These are phyloP conservation scores for Brassica carinata DNA, from an alignment of 345 rosid genomes.

Conservation along the genomic window DNA sequence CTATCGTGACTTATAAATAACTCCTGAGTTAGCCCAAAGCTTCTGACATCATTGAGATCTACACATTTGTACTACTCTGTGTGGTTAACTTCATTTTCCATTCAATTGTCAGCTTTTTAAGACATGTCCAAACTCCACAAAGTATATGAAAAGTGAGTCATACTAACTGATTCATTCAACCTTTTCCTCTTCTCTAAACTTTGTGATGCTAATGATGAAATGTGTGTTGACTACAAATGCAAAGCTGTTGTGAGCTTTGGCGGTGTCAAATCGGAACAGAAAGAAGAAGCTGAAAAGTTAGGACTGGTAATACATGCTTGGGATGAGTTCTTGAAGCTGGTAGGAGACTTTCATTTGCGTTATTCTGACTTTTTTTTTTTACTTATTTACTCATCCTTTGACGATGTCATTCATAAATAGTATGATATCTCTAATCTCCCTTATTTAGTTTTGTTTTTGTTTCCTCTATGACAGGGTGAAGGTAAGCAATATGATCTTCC, in stretches of 20 bases:
- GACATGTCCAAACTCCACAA: conserved; percentile 59
- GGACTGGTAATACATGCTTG: conserved; percentile 66
- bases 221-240: conserved; percentile 29
- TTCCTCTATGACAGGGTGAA: conserved; percentile 54
- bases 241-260: conserved; percentile 87
- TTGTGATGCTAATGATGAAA: conserved; percentile 12
- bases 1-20: not conserved
- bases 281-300: conserved; percentile 59
- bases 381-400: not conserved
- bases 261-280: conserved; percentile 55
- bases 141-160: conserved; percentile 65
- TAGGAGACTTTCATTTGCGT: conserved; percentile 20
- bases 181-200: not conserved
- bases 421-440: not conserved
- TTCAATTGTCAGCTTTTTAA: conserved; percentile 58
- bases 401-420: not conserved
- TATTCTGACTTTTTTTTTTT: not conserved
- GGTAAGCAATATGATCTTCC: conserved; percentile 74
- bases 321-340: conserved; percentile 80
- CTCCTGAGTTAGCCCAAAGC: not conserved
- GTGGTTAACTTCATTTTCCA: not conserved
- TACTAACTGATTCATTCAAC: not conserved
- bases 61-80: not conserved
- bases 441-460: not conserved
- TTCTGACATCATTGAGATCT: not conserved